phyloP scores from a whole-genome alignment of 75 land plant genomes.

The Pinus albicaulis region DNA sequence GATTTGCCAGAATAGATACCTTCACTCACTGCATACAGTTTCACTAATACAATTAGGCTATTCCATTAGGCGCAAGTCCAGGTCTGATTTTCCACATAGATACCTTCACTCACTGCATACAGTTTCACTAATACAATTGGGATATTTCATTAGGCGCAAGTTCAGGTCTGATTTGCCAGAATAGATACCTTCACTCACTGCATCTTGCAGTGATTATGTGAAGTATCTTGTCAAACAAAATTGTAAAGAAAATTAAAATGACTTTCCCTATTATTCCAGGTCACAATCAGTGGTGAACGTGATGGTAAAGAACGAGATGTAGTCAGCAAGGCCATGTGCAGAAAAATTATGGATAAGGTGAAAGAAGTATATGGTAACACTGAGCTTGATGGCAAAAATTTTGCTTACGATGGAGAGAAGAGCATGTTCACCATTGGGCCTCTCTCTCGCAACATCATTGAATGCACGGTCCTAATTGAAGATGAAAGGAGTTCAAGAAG shows the following conservation, averaged over 20 bases:
- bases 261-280: neutral
- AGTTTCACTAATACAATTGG: neutral
- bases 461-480: slow-evolving; percentile 51
- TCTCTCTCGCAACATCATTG: slow-evolving; percentile 34
- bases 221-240: no score
- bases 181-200: no score
- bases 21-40: no score
- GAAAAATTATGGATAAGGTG: slow-evolving; percentile 54
- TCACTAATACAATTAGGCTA: no score
- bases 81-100: no score
- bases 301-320: slow-evolving; percentile 9
- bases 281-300: slow-evolving; percentile 21
- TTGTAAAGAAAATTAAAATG: neutral
- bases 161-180: no score
- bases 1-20: no score
- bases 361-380: slow-evolving; percentile 30
- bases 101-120: no score
- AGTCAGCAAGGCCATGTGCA: slow-evolving; percentile 40
- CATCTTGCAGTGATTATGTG: no score
- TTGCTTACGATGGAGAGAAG: slow-evolving; percentile 83
- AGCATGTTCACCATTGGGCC: slow-evolving; percentile 51
- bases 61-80: neutral
- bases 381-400: slow-evolving; percentile 38
- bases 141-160: neutral
- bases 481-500: slow-evolving; percentile 18